Evolutionary conservation across 768 basidiomycete genomes (phyloP), one percentile per base, ranked within the genome.

Genomic region (Nidularia pulvinata): DNA sequence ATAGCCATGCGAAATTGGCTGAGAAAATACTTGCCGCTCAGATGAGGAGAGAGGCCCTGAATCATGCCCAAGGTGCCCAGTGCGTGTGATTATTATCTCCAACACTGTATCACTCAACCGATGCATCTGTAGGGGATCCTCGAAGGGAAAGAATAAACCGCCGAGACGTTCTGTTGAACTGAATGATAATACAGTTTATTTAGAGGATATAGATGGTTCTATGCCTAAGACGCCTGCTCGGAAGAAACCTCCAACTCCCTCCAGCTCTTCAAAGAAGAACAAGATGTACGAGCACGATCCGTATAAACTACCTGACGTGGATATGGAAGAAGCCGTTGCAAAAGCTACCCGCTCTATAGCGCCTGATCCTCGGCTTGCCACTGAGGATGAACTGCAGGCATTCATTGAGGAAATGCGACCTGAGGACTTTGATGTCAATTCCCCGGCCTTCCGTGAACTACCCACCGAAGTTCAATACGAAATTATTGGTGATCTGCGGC

Each of bases 391-490:
- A 65, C 78, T 98, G 2, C 87, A 88, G 16, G 71, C 82, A 1
- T 98, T 98, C 70, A 97, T 98, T 57, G 95, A 98, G 54, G 91
- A 95, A 45, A 95, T 98, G 88, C 85, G 88, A 1, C 95, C 95
- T 0, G 94, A 95, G 61, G 95, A 98, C 63, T 92, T 98, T 61
- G 96, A 98, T 64, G 83, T 97, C 52, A 81, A 86, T 14, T 95
- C 95, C 1, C 82, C 92, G 4, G 92, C 88, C 16, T 99, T 99
- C 66, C 83, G 88, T 22, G 91, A 93, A 57, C 82, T 98, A 2
- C 95, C 97, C 2, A 96, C 93, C 0, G 95, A 98, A 67, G 85
- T 97, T 19, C 94, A 99, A 61, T 99, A 98, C 70, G 97, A 99
- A 73, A 96, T 99, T 59, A 87, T 98, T 34, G 95, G 96, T 50